These are phyloP conservation scores for Cucurbita ficifolia DNA, from an alignment of 306 rosid species.

Conservation along the genomic window DNA sequence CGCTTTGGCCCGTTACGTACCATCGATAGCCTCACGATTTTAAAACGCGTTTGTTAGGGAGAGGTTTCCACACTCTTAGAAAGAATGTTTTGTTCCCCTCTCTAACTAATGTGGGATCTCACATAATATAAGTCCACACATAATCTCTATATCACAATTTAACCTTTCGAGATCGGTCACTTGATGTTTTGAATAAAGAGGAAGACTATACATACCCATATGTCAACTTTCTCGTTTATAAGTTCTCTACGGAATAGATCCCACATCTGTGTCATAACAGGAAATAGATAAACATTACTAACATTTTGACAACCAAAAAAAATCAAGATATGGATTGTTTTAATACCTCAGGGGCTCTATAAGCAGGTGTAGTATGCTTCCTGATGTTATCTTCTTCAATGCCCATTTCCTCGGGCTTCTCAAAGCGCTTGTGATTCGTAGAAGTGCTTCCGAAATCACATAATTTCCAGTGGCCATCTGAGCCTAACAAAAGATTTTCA, in stretches of 20 bases:
- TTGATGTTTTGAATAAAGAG: background rate
- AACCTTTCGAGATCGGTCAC: background rate
- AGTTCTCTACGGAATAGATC: conserved; percentile 81
- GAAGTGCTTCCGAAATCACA: conserved; percentile 97
- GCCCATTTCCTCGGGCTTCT: conserved; percentile 97
- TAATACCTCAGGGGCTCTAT: conserved; percentile 85
- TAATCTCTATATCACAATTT: background rate
- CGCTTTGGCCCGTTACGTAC: no score
- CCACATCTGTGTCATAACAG: conserved; percentile 66
- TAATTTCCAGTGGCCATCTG: conserved; percentile 86
- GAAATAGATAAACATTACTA: background rate
- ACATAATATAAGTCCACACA: no score
- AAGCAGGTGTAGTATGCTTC: conserved; percentile 95
- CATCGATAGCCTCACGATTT: no score
- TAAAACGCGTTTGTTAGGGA: no score
- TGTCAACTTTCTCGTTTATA: conserved; percentile 88
- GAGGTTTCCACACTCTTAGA: no score
- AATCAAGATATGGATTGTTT: background rate
- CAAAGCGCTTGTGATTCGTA: conserved; percentile 84
- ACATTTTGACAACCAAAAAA: background rate
- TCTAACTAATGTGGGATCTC: no score
- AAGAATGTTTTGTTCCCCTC: no score
- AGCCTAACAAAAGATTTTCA: conserved; percentile 60
- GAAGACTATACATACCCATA: conserved; percentile 58
- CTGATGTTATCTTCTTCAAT: conserved; percentile 97